Evolutionary conservation across 805 yeast genomes (phyloP).

Genomic region (Hanseniaspora mollemarum): DNA sequence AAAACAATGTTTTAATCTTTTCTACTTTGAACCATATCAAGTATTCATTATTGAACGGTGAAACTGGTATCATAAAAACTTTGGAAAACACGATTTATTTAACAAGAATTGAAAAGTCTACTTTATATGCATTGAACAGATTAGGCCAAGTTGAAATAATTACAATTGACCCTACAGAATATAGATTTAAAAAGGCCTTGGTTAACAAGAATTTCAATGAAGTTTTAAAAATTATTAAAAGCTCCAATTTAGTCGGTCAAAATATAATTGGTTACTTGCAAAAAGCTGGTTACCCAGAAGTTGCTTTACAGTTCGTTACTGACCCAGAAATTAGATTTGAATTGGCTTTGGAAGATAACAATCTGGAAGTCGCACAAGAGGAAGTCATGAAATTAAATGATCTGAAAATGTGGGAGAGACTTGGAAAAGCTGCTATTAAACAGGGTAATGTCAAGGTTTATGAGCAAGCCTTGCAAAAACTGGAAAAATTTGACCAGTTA

Average conservation of each 20-base stretch:
- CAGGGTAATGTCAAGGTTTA: conserved; percentile 83
- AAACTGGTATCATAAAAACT: conserved; percentile 86
- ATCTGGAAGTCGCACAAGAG: conserved; percentile 70
- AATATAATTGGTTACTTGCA: conserved; percentile 90
- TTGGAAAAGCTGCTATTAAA: conserved; percentile 73
- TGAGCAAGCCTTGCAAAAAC: conserved; percentile 80
- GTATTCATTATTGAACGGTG: conserved; percentile 87
- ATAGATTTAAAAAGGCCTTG: conserved; percentile 86
- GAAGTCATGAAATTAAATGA: conserved; percentile 74
- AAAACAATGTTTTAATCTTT: conserved; percentile 77
- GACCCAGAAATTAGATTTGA: conserved; percentile 95
- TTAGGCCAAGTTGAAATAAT: conserved; percentile 71
- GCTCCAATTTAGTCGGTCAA: conserved; percentile 90
- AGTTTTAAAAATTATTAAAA: conserved; percentile 76
- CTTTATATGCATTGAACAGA: conserved; percentile 73
- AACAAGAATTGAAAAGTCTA: conserved; percentile 54
- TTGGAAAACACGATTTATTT: conserved; percentile 79
- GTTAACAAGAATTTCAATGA: conserved; percentile 83
- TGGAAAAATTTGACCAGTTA: conserved; percentile 74
- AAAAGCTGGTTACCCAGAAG: conserved; percentile 91
- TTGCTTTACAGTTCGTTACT: conserved; percentile 91
- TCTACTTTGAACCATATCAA: conserved; percentile 93
- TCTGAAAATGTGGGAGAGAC: conserved; percentile 61
- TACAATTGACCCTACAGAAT: conserved; percentile 89
- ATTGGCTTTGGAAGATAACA: conserved; percentile 86